Evolutionary conservation across 1,139 yeast genomes (phyloP), one percentile per base, ranked within the genome.

Genomic region (Suhomyces choctaworum): DNA sequence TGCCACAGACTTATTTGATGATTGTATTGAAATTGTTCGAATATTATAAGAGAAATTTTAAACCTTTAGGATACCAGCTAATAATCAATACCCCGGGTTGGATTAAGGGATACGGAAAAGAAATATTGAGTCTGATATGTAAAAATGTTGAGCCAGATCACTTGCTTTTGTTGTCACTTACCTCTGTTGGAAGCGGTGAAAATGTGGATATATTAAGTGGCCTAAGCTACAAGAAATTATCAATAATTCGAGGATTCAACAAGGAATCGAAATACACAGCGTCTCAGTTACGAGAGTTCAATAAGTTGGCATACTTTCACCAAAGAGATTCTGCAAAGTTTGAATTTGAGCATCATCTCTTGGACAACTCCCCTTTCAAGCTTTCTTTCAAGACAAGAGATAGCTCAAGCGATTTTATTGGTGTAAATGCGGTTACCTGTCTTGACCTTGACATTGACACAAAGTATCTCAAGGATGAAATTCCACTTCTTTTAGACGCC

Each of bases 11-110:
- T 25, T 90, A 86, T 52, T 42, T 78, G 5, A 40, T 56, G 0
- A 62, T 76, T 16, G 62, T 81, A 1, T 54, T 60, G 19, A 60
- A 67, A 7, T 56, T 90, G 14, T 58, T 76, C 12, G 42, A 51
- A 2, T 45, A 48, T 16, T 78, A 67, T 40, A 22, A 36, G 14
- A 44, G 46, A 27, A 39, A 47, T 8, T 52, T 61, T 27, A 54
- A 62, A 29, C 47, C 52, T 1, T 42, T 45, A 13, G 65, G 66
- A 29, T 61, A 70, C 15, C 70, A 75, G 7, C 60, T 89, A 9
- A 58, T 92, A 1, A 70, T 90, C 3, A 90, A 90, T 49, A 79
- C 94, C 0, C 95, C 97, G 0, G 97, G 97, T 0, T 90, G 97
- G 97, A 76, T 89, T 16, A 86, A 85, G 58, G 97, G 97, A 0